These are phyloP conservation scores for Wickerhamiella australiensis DNA, from an alignment of 805 yeast genomes.

Conservation along the genomic window DNA sequence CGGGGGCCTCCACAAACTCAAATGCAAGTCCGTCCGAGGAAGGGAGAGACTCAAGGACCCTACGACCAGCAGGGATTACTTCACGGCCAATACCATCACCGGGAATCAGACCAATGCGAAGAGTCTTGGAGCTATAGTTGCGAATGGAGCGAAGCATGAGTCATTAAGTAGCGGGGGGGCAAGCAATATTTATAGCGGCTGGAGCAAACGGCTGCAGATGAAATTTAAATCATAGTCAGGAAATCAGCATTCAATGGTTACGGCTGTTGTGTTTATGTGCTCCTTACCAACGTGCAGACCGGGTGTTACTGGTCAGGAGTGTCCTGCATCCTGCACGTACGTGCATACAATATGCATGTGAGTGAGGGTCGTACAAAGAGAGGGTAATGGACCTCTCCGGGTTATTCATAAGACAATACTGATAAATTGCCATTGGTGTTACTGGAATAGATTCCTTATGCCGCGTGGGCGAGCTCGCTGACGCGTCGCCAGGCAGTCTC, in stretches of 20 bases:
- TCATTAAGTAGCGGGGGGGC: slow-evolving; percentile 1
- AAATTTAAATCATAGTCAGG: too few relatives aligned
- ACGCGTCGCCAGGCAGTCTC: too few relatives aligned
- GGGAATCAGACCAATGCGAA: slow-evolving; percentile 58
- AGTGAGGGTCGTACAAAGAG: too few relatives aligned
- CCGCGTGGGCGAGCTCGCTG: too few relatives aligned
- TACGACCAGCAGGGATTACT: slow-evolving; percentile 93
- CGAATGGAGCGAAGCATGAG: slow-evolving; percentile 11
- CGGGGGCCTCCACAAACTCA: slow-evolving; percentile 76
- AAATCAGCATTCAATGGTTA: too few relatives aligned
- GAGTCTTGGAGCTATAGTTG: slow-evolving; percentile 16
- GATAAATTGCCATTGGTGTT: too few relatives aligned
- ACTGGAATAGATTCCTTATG: too few relatives aligned
- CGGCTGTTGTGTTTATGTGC: too few relatives aligned
- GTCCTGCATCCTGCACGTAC: background rate
- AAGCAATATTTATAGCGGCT: background rate
- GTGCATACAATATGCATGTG: background rate
- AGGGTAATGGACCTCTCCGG: background rate
- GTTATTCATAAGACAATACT: too few relatives aligned
- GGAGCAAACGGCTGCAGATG: background rate
- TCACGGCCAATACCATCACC: slow-evolving; percentile 98
- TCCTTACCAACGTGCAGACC: too few relatives aligned
- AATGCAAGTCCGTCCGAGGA: slow-evolving; percentile 57
- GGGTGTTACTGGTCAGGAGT: too few relatives aligned
- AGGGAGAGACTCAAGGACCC: slow-evolving; percentile 69